phyloP scores from a whole-genome alignment of 768 basidiomycete genomes.

The Exidia glandulosa region DNA sequence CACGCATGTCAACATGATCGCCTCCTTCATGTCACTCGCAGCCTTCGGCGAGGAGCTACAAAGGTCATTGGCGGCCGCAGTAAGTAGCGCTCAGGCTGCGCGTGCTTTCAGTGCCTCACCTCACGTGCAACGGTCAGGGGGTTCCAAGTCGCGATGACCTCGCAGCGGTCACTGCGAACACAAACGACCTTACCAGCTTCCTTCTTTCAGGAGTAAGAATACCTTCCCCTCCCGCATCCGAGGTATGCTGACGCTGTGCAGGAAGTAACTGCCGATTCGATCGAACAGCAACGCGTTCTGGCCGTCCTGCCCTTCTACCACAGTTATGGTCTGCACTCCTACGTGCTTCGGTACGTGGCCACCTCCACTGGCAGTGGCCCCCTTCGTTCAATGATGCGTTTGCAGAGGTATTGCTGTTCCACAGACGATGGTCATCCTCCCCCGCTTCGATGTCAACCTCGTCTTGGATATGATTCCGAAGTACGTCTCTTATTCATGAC shows the following conservation, averaged over 20 bases:
- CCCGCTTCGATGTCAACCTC: constrained; percentile 45
- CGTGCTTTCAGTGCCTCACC: no score
- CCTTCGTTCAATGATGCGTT: constrained; percentile 4
- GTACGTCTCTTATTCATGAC: constrained; percentile 26
- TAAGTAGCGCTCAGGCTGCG: neutral
- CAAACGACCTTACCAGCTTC: no score
- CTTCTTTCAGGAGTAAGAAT: no score
- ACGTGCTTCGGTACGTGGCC: constrained; percentile 23
- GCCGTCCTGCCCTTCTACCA: constrained; percentile 63
- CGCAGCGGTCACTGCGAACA: no score
- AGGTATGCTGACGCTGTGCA: no score
- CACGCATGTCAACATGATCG: constrained; percentile 52
- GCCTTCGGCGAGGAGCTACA: constrained; percentile 18
- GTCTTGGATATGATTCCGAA: constrained; percentile 45
- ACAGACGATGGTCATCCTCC: constrained; percentile 41
- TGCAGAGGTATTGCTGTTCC: constrained; percentile 26
- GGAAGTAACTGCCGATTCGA: no score
- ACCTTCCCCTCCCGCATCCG: no score
- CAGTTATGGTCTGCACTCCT: constrained; percentile 46
- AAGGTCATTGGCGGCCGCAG: neutral
- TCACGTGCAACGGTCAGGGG: no score
- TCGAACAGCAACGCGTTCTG: no score
- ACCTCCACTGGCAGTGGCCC: constrained; percentile 13
- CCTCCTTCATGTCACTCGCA: constrained; percentile 29
- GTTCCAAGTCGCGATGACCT: no score